phyloP scores from a whole-genome alignment of 1,284 basidiomycete genomes.

The Ceratobasidium sp. region DNA sequence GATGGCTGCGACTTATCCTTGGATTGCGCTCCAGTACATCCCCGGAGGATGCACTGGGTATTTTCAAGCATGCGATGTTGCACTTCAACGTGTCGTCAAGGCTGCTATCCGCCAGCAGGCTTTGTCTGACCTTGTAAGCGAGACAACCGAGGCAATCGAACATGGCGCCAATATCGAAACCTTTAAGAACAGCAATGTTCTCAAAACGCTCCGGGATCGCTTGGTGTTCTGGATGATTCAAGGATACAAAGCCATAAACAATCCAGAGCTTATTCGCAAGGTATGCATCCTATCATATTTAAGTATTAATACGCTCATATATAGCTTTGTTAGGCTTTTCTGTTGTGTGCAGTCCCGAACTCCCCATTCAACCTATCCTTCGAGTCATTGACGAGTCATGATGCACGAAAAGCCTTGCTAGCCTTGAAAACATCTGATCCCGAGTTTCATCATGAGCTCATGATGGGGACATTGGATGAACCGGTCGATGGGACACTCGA shows the following conservation, averaged over 20 bases:
- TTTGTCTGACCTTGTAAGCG: constrained; percentile 54
- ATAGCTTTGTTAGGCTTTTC: constrained; percentile 44
- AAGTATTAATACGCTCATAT: background rate
- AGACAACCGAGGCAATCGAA: constrained; percentile 49
- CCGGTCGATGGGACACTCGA: no score
- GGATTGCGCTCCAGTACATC: constrained; percentile 51
- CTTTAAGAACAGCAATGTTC: constrained; percentile 33
- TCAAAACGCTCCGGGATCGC: constrained; percentile 13
- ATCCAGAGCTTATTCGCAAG: constrained; percentile 26
- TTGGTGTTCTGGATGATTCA: constrained; percentile 12
- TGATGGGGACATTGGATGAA: background rate
- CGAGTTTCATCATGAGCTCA: background rate
- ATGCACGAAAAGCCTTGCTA: constrained; percentile 19
- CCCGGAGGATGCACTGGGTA: constrained; percentile 51
- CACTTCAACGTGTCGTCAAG: constrained; percentile 56
- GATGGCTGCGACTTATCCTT: constrained; percentile 52
- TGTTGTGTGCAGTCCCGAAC: constrained; percentile 22
- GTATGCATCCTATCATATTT: background rate
- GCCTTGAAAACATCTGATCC: background rate
- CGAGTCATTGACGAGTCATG: constrained; percentile 42
- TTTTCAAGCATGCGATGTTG: constrained; percentile 56
- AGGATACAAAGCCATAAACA: constrained; percentile 34
- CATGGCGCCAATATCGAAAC: constrained; percentile 33
- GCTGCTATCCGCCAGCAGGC: constrained; percentile 53
- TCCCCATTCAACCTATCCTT: constrained; percentile 46